A percentile compares a stretch with the other conserved stretches of the same genome.
These are phyloP conservation scores for Cadophora sp. DNA, from an alignment of 2,329 filamentous ascomycete species.

Conservation along the genomic window DNA sequence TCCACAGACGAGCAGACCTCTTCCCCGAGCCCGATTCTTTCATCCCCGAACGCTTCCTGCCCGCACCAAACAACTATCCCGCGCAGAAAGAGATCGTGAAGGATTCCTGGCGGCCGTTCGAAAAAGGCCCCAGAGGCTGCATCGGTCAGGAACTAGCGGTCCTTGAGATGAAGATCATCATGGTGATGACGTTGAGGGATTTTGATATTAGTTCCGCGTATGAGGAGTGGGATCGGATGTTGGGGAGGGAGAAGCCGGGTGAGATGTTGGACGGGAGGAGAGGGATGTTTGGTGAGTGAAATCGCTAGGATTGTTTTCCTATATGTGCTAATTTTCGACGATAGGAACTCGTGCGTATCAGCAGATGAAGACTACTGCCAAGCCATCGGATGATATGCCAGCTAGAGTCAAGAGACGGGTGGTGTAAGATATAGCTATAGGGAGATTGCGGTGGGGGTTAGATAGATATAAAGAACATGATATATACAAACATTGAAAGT, in stretches of 20 bases:
- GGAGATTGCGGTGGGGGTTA: too few species aligned
- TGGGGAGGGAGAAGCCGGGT: slow-evolving; percentile 25
- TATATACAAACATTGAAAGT: too few species aligned
- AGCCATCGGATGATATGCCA: slow-evolving; percentile 34
- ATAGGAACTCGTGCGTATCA: slow-evolving; percentile 29
- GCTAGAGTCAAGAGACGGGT: slow-evolving; percentile 12
- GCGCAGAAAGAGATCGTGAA: slow-evolving; percentile 40
- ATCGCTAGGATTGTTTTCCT: background rate
- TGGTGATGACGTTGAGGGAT: slow-evolving; percentile 54
- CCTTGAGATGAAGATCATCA: slow-evolving; percentile 54
- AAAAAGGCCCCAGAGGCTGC: slow-evolving; percentile 60
- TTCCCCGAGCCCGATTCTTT: slow-evolving; percentile 54
- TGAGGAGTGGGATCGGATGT: slow-evolving; percentile 35
- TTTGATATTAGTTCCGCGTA: slow-evolving; percentile 55
- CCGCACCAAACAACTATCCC: slow-evolving; percentile 41
- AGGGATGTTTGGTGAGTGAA: slow-evolving; percentile 28
- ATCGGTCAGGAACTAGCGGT: slow-evolving; percentile 62
- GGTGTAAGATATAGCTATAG: background rate
- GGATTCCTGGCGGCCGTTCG: slow-evolving; percentile 61
- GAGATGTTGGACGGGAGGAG: slow-evolving; percentile 27
- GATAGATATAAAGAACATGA: too few species aligned
- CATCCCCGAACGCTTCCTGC: slow-evolving; percentile 54
- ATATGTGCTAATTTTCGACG: background rate
- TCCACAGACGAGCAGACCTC: slow-evolving; percentile 48
- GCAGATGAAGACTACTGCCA: slow-evolving; percentile 30